Evolutionary conservation across 2,329 filamentous ascomycete species (phyloP), one percentile per base, ranked within the genome.

Genomic region (Rosellinia necatrix): DNA sequence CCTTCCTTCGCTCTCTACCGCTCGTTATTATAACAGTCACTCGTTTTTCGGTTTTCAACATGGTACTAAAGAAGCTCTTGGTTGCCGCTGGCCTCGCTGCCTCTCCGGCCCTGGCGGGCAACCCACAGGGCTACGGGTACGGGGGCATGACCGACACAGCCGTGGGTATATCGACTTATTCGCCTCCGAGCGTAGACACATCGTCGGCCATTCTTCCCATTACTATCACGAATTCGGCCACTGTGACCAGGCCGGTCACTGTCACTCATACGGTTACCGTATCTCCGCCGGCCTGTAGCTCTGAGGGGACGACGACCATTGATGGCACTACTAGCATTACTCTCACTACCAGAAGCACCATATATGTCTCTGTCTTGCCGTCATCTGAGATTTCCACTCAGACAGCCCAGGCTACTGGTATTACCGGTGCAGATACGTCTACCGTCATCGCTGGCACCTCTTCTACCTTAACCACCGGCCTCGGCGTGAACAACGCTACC

Each of bases 11-110:
- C 15, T 24, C 9, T n/a, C 10, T n/a, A 24, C 56, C 38, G 6
- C 50, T 58, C 44, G 43, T 53, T 50, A 32, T n/a, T 9, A n/a
- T 15, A 21, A 32, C 24, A 37, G 43, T 38, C 48, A 41, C 43
- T 61, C 59, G 29, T 35, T 56, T 41, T 27, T 40, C 59, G 56
- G 29, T 35, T 56, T 41, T 27, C 51, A 59, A 22, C 7, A 61
- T 61, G 59, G 7, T 44, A 9, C 40, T 25, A 6, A 35, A 8
- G 12, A 52, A 51, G 30, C 2, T 50, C 17, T 2, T 59, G 19
- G 49, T 42, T 30, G 2, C 42, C 24, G 13, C 44, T 12, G 38
- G 49, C 52, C 41, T 59, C 44, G n/a, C 37, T 9, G 32, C 40
- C 10, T 42, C 42, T 13, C 35, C 52, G 2, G 46, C 40, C 46